Evolutionary conservation across 257 asterid species (phyloP).

Genomic region (Petrea volubilis): DNA sequence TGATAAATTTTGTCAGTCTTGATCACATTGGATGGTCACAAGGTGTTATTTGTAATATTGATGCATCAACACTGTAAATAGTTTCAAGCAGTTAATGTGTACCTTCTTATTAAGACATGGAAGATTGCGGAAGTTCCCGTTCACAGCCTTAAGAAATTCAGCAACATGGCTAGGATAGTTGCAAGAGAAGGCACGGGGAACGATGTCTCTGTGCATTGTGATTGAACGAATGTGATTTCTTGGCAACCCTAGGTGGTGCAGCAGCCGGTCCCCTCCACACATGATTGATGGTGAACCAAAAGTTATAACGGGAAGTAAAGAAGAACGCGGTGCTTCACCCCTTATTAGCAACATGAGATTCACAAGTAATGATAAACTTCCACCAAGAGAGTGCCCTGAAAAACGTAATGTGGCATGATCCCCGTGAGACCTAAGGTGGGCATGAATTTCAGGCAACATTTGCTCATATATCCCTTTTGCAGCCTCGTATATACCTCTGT

Average conservation of each 20-base stretch:
- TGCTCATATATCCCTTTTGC: slow-evolving; percentile 90
- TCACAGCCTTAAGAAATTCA: slow-evolving; percentile 83
- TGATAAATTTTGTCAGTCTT: no score
- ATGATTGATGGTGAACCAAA: slow-evolving; percentile 87
- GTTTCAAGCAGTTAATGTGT: background rate
- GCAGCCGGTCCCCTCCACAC: slow-evolving; percentile 93
- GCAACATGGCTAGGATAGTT: slow-evolving; percentile 87
- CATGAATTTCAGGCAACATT: slow-evolving; percentile 74
- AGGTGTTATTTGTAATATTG: no score
- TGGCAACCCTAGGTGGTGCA: slow-evolving; percentile 67
- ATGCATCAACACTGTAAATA: no score
- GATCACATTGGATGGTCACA: no score
- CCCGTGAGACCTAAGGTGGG: background rate
- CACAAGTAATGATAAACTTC: slow-evolving; percentile 80
- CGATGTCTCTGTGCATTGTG: slow-evolving; percentile 92
- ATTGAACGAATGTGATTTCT: slow-evolving; percentile 69
- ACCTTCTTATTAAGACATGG: slow-evolving; percentile 90
- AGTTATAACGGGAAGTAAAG: slow-evolving; percentile 85
- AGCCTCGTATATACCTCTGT: slow-evolving; percentile 96
- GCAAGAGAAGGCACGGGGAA: slow-evolving; percentile 97
- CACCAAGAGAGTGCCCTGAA: slow-evolving; percentile 95
- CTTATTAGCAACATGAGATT: slow-evolving; percentile 86
- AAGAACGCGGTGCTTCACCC: slow-evolving; percentile 64
- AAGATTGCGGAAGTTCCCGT: slow-evolving; percentile 73
- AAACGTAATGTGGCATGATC: slow-evolving; percentile 64